A percentile compares a stretch with the other conserved stretches of the same genome.
These are phyloP conservation scores for Skeletonema costatum DNA, from an alignment of 108 stramenopile species.

Conservation along the genomic window DNA sequence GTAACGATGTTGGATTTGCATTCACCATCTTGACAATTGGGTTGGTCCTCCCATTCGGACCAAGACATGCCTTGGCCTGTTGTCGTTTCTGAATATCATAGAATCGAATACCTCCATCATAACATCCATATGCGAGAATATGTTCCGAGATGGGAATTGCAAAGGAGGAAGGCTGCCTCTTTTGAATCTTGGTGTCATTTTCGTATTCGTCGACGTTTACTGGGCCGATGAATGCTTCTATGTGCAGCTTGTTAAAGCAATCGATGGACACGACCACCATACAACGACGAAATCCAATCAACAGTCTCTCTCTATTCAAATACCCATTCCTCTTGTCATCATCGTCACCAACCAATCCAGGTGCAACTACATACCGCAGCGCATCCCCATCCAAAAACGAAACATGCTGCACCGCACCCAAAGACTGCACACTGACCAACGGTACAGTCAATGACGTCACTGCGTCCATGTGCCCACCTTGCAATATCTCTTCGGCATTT, in stretches of 20 bases:
- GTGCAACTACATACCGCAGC: slow-evolving; percentile 3
- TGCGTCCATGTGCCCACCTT: background rate
- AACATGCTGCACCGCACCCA: slow-evolving; percentile 38
- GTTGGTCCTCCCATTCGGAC: slow-evolving; percentile 36
- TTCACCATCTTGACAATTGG: slow-evolving; percentile 41
- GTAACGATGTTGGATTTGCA: slow-evolving; percentile 20
- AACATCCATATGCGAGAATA: slow-evolving; percentile 39
- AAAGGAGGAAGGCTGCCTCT: slow-evolving; percentile 30
- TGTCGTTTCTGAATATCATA: slow-evolving; percentile 24
- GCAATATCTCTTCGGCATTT: slow-evolving; percentile 5
- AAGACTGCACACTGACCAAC: background rate
- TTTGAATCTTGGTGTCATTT: slow-evolving; percentile 18
- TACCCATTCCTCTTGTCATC: background rate
- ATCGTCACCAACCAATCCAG: background rate
- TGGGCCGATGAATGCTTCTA: slow-evolving; percentile 41
- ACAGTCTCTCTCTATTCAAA: slow-evolving; percentile 13
- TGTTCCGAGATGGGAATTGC: slow-evolving; percentile 42
- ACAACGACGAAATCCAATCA: slow-evolving; percentile 42
- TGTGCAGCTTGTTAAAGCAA: slow-evolving; percentile 2
- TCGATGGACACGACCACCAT: slow-evolving; percentile 24
- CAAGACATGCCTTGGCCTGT: slow-evolving; percentile 31
- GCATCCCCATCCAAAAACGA: slow-evolving; percentile 38
- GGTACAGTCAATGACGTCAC: background rate
- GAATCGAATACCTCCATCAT: slow-evolving; percentile 45
- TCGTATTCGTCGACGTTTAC: slow-evolving; percentile 25